Evolutionary conservation across 106 monocot genomes (phyloP).

Genomic region (Amphibolis antarctica): DNA sequence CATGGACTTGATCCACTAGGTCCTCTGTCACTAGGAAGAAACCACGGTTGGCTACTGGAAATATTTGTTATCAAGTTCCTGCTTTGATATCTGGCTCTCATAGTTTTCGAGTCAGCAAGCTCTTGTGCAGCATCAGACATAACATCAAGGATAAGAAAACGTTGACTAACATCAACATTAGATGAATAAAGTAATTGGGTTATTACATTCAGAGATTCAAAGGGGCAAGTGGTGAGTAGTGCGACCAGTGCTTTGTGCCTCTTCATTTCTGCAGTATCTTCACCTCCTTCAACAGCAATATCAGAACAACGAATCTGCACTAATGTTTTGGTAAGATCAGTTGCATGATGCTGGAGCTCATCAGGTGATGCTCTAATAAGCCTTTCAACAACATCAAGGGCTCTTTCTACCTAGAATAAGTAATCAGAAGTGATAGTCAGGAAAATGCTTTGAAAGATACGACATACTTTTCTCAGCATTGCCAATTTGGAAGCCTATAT

Average conservation of each 20-base stretch:
- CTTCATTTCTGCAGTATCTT: slow-evolving; percentile 79
- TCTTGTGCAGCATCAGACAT: slow-evolving; percentile 94
- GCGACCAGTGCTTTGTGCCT: slow-evolving; percentile 76
- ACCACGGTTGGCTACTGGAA: slow-evolving; percentile 64
- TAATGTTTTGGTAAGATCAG: slow-evolving; percentile 72
- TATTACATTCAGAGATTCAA: slow-evolving; percentile 73
- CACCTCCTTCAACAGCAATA: slow-evolving; percentile 70
- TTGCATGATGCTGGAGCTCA: slow-evolving; percentile 65
- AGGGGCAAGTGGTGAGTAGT: slow-evolving; percentile 72
- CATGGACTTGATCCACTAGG: slow-evolving; percentile 76
- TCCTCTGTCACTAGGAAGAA: slow-evolving; percentile 52
- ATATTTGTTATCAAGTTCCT: slow-evolving; percentile 46
- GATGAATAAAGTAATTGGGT: slow-evolving; percentile 76
- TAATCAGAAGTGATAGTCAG: neutral
- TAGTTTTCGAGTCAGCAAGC: slow-evolving; percentile 49
- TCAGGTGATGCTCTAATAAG: slow-evolving; percentile 91
- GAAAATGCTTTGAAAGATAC: neutral
- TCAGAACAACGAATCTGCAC: slow-evolving; percentile 78
- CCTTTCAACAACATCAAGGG: slow-evolving; percentile 65
- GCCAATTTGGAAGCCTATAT: too few relatives aligned
- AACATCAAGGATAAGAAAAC: slow-evolving; percentile 83
- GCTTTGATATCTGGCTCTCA: slow-evolving; percentile 16
- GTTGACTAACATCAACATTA: slow-evolving; percentile 77
- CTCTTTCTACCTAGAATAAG: slow-evolving; percentile 58
- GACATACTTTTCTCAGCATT: neutral